These are phyloP conservation scores for Lenwebbia sp. DNA, from an alignment of 345 rosid genomes.

Conservation along the genomic window DNA sequence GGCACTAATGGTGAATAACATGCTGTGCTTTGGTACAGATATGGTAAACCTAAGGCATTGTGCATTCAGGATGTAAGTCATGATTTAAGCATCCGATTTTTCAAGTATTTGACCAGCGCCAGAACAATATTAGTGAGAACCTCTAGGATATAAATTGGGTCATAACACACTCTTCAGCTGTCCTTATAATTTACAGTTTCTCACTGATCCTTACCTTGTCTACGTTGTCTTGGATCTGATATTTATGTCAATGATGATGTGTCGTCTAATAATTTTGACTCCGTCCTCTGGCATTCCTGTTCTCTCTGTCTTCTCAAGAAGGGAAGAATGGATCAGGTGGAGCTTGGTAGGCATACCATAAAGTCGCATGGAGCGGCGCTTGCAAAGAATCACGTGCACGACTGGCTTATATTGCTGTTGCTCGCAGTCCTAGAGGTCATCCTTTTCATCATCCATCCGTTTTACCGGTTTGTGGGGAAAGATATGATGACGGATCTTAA, in stretches of 20 bases:
- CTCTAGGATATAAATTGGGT: neutral
- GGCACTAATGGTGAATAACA: neutral
- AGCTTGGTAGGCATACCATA: slow-evolving; percentile 32
- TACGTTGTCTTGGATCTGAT: neutral
- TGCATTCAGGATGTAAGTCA: neutral
- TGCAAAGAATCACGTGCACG: slow-evolving; percentile 47
- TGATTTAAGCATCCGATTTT: neutral
- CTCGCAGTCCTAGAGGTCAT: slow-evolving; percentile 30
- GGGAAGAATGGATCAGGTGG: slow-evolving; percentile 8
- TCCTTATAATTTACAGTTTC: neutral
- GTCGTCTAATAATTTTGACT: neutral
- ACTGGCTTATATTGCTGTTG: slow-evolving; percentile 67
- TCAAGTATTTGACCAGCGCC: neutral
- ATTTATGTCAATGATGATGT: neutral
- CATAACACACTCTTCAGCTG: neutral
- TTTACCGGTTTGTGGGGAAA: slow-evolving; percentile 61
- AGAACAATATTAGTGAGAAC: neutral
- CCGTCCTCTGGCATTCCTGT: neutral
- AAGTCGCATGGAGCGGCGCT: slow-evolving; percentile 48
- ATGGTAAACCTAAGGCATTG: neutral
- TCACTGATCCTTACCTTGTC: neutral
- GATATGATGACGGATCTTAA: slow-evolving; percentile 80
- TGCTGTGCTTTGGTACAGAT: neutral
- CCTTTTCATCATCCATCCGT: slow-evolving; percentile 46
- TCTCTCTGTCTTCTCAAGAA: neutral